phyloP scores from a whole-genome alignment of 2,329 filamentous ascomycete species.

The Colletotrichum sp. region DNA sequence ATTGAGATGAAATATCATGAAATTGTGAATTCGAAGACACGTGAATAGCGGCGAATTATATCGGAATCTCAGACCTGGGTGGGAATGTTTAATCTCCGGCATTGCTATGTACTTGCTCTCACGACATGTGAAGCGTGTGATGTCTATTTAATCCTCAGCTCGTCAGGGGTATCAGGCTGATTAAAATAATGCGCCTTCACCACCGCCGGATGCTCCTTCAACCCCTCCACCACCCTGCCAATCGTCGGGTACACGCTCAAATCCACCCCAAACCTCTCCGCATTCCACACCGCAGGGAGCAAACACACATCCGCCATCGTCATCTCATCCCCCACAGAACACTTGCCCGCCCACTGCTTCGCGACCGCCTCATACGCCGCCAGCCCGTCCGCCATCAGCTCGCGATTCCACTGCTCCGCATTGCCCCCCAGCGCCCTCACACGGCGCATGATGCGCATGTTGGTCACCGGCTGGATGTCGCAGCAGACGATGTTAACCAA shows the following conservation, averaged over 20 bases:
- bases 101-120: background rate
- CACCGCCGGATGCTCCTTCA: conserved; percentile 56
- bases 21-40: accelerated
- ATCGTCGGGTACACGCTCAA: conserved; percentile 53
- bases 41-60: background rate
- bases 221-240: conserved; percentile 44
- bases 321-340: conserved; percentile 59
- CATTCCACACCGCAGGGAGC: conserved; percentile 63
- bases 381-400: conserved; percentile 58
- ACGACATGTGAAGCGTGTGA: background rate
- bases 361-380: conserved; percentile 57
- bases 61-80: accelerated
- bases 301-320: conserved; percentile 65
- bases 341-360: conserved; percentile 46
- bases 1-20: background rate
- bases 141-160: background rate
- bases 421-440: conserved; percentile 49
- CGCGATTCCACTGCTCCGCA: conserved; percentile 53
- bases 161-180: conserved; percentile 52
- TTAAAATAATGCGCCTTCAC: conserved; percentile 56
- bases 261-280: conserved; percentile 59
- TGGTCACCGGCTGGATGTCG: conserved; percentile 67
- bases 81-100: accelerated
- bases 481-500: conserved; percentile 58
- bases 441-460: conserved; percentile 56